phyloP scores from a whole-genome alignment of 495 filamentous ascomycete genomes.

The Chaetomium cochliodes region DNA sequence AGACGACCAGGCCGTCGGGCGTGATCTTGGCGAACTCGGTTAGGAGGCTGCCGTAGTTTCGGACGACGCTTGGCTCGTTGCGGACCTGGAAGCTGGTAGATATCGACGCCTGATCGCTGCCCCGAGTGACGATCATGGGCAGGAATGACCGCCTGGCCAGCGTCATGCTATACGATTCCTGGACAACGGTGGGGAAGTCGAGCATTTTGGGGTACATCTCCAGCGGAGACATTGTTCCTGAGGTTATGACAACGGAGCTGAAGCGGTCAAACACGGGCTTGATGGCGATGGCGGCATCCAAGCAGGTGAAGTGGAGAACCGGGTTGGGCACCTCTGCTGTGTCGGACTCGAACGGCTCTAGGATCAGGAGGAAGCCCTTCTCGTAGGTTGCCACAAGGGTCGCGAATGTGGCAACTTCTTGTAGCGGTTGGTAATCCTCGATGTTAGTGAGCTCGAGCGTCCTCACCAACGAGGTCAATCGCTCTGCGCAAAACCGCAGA shows the following conservation, averaged over 20 bases:
- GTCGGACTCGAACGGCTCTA: conserved; percentile 95
- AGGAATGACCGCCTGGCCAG: conserved; percentile 92
- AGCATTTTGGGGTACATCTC: conserved; percentile 99
- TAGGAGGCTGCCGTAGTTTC: conserved; percentile 91
- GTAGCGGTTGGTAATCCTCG: conserved; percentile 93
- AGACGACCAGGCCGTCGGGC: conserved; percentile 95
- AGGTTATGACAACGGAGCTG: conserved; percentile 96
- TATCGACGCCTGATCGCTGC: conserved; percentile 87
- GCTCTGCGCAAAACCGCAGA: conserved; percentile 90
- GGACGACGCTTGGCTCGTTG: conserved; percentile 89
- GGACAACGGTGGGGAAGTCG: conserved; percentile 82
- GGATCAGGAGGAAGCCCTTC: conserved; percentile 91
- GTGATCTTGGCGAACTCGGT: conserved; percentile 93
- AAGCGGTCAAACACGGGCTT: conserved; percentile 98
- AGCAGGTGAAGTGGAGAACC: conserved; percentile 89
- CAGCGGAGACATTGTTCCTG: conserved; percentile 91
- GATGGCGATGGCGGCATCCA: conserved; percentile 98
- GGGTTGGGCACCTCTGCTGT: conserved; percentile 95
- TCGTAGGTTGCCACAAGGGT: conserved; percentile 97
- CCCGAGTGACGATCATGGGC: conserved; percentile 95
- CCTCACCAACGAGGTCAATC: conserved; percentile 88
- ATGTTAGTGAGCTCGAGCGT: conserved; percentile 97
- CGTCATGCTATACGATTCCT: conserved; percentile 97
- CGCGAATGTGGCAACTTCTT: conserved; percentile 99
- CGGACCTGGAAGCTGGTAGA: conserved; percentile 90